Base-by-base conservation (phyloP, 805 yeast species). In the Jamesozyma jinghongensis region DNA sequence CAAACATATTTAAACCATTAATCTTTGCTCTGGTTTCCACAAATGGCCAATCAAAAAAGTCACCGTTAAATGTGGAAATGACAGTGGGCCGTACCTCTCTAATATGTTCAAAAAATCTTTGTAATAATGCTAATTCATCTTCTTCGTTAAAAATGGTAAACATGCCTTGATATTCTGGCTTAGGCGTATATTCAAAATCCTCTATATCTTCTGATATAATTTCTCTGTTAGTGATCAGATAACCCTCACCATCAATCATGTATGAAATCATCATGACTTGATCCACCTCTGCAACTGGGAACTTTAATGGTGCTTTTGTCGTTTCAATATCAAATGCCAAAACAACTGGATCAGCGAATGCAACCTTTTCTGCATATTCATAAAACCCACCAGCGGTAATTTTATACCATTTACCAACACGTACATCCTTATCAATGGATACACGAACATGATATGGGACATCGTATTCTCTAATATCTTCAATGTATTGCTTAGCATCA, bases 201-300 rank as follows among this genome's bases (percentile, higher is more conserved):
- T 84, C 95, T 42, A 92, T 92, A 61, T 94, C 97, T 58, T 86
- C 85, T 5, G 94, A 79, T 30, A 92, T 88, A 52, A 92, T 86
- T 51, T 88, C 96, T 52, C 99, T 69, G 58, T 92, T 92, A 8
- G 97, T 92, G 45, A 92, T 94, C 31, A 92, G 67, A 57, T 68
- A 92, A 30, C 99, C 99, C 52, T 85, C 94, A 10, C 97, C 98
- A 58, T 92, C 98, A 46, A 92, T 88, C 98, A 94, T 94, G 59
- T 92, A 92, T 2, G 98, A 94, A 38, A 92, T 92, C 98, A 94
- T 94, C 97, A 92, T 92, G 32, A 92, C 75, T 61, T 85, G 94
- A 64, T 92, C 99, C 5, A 83, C 71, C 10, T 81, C 70, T 5
- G 96, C 74, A 53, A 86, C 98, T 0, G 99, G 99, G 51, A 92